Evolutionary conservation across 768 basidiomycete species (phyloP), one percentile per base, ranked within the genome.

Genomic region (Boletales sp.): DNA sequence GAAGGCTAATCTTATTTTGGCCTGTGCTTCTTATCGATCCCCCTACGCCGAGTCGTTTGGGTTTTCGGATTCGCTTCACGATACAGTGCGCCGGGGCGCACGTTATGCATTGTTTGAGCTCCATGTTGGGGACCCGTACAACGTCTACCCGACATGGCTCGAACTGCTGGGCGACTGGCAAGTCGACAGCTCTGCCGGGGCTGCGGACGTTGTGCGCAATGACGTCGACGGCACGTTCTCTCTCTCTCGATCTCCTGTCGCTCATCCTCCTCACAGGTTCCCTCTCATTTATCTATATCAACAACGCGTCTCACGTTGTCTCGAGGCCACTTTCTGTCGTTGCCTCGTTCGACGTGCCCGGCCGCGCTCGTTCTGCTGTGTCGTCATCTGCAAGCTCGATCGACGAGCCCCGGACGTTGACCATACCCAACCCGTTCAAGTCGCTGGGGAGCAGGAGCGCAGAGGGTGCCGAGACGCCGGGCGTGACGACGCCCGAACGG

Each of bases 381-480:
- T 53, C 59, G 43, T 65, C 52, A 11, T 47, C 53, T 6, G 41
- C 46, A 8, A 56, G 56, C n/a, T 64, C 64, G n/a, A 31, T 37
- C 4, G 64, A 66, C 1, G 66, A 64, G 21, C 36, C 35, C 11
- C 54, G 60, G 24, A 54, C 70, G 10, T 62, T 81, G n/a, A 72
- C 74, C 1, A 67, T 86, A n/a, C 73, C 84, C 8, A 85, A 82
- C 52, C 77, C 82, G 4, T 83, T 89, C 72, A 89, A 82, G 61
- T 69, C 73, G 2, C 72, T 80, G 13, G 72, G 73, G 47, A 69
- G 69, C 24, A 72, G 62, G n/a, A 79, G 80, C n/a, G 58, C 72
- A 0, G 84, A 86, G 29, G 70, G 73, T 45, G 44, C 78, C 4
- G 61, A 50, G 30, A 57, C 67, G 49, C 51, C 58, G 52, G 54